These are phyloP conservation scores for Fusarium denticulatum DNA, from an alignment of 2,329 filamentous ascomycete genomes.

Conservation along the genomic window DNA sequence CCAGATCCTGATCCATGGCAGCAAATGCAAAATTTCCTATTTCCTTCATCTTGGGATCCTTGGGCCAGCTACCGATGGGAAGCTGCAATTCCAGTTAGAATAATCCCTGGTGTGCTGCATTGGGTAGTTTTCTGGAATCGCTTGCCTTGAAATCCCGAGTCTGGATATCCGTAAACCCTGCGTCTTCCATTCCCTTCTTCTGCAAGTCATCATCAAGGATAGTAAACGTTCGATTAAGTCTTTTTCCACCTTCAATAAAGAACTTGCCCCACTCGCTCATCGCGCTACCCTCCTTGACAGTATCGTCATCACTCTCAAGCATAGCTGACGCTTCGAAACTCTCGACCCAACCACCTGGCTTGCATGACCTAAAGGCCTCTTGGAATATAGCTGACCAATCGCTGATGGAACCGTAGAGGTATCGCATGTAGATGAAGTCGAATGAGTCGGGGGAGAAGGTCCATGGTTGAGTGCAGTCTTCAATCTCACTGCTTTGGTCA, in stretches of 20 bases:
- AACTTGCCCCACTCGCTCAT: conserved; percentile 5
- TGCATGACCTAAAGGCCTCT: background rate
- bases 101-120: accelerated
- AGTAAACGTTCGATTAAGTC: background rate
- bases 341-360: background rate
- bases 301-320: conserved; percentile 4
- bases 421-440: conserved; percentile 7
- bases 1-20: conserved; percentile 6
- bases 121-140: accelerated
- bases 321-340: conserved; percentile 2
- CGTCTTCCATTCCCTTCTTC: background rate
- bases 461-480: conserved; percentile 15
- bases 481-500: background rate
- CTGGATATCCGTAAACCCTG: background rate
- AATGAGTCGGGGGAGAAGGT: background rate
- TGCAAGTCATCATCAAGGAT: conserved; percentile 5
- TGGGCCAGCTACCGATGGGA: background rate
- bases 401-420: conserved; percentile 1
- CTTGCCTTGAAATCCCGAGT: conserved; percentile 1
- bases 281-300: background rate
- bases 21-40: background rate
- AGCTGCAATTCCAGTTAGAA: background rate
- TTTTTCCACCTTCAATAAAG: background rate
- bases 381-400: background rate
- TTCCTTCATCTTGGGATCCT: background rate